Conservation (phyloP, 441 rosid species). For the Bruguiera hainesii region DNA sequence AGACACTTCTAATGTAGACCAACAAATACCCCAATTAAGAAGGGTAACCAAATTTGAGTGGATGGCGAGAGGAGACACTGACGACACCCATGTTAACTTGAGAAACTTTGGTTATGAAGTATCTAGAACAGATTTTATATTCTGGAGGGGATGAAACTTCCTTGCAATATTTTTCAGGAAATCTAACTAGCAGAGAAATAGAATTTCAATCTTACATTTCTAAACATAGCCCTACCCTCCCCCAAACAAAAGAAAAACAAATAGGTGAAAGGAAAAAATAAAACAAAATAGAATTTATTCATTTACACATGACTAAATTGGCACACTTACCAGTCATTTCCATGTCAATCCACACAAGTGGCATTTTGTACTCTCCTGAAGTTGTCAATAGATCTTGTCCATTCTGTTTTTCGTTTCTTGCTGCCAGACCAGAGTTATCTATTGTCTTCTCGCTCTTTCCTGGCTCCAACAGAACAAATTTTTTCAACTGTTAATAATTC, state of each 20-base stretch:
- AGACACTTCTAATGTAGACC: too few species aligned
- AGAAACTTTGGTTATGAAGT: too few species aligned
- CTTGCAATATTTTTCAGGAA: too few species aligned
- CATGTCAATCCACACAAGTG: conserved; percentile 93
- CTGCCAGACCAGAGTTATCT: conserved; percentile 11
- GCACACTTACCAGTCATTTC: conserved; percentile 77
- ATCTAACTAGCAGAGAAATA: too few species aligned
- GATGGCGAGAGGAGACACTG: too few species aligned
- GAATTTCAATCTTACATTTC: too few species aligned
- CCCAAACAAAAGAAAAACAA: background rate
- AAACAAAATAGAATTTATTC: background rate
- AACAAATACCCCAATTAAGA: too few species aligned
- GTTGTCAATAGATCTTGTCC: conserved; percentile 19
- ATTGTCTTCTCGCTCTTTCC: conserved; percentile 24
- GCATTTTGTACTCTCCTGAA: conserved; percentile 43
- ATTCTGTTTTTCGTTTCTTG: conserved; percentile 20
- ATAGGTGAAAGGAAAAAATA: background rate
- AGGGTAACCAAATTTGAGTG: too few species aligned
- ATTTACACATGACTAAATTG: background rate
- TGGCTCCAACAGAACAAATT: conserved; percentile 11
- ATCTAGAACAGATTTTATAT: too few species aligned
- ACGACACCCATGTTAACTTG: too few species aligned
- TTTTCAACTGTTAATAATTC: background rate
- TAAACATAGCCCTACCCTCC: too few species aligned
- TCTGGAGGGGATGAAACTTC: too few species aligned